Evolutionary conservation across 257 asterid genomes (phyloP), one percentile per base, ranked within the genome.

Genomic region (Plantago ovata): DNA sequence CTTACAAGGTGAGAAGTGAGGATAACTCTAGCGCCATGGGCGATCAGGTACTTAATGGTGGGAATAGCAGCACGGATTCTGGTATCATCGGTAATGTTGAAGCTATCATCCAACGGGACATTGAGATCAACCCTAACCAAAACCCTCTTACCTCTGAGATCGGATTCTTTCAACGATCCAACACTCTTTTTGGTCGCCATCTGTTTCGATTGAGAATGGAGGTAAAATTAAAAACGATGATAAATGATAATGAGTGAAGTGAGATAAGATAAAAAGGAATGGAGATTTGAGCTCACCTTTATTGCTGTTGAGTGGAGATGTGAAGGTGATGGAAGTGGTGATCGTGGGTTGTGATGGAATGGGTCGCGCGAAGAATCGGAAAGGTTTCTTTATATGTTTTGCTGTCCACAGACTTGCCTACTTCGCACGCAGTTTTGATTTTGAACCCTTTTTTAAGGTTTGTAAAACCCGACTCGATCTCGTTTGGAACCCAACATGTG

Each of bases 161-260:
- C 93, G 66, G 83, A 80, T 72, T 78, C 94, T 72, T 79, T 84
- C 67, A 89, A 63, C 24, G 95, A 60, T 49, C 93, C 86, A 12
- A 89, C 97, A 63, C 95, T 86, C 83, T 81, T 84, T 84, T 89
- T 89, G 14, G 87, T 76, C 65, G 90, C 97, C 97, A 89, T 89
- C 48, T 50, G 53, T 51, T 16, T n/a, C 21, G 23, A 9, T 38
- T 40, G 53, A 53, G 38, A 62, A 12, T 14, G 46, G 55, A 15
- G 50, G 47, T 39, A 54, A 32, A 45, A 66, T 48, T 36, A 44
- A 33, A 11, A 36, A 22, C 13, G 39, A 38, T 15, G 47, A 42
- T 11, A 15, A 18, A 62, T 12, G n/a, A n/a, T n/a, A n/a, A n/a
- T 38, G 19, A 59, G 36, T 15, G 43, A 53, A 7, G 14, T 32